These are phyloP conservation scores for Clitoria ternatea DNA, from an alignment of 306 rosid species.

Conservation along the genomic window DNA sequence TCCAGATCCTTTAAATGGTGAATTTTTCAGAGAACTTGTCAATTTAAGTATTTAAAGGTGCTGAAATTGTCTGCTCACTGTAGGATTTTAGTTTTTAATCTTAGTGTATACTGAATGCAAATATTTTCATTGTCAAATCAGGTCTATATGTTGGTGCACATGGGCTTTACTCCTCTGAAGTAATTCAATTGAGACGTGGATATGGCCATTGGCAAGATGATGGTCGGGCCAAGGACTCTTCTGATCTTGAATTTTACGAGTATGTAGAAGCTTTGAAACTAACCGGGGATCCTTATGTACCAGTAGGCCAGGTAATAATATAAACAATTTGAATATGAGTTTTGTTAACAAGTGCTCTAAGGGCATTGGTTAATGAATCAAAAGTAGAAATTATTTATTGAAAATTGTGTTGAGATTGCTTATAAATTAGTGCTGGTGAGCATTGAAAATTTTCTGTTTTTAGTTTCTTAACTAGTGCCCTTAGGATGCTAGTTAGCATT, in stretches of 20 bases:
- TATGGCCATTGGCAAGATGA: slow-evolving; percentile 9
- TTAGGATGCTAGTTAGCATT: too few species aligned
- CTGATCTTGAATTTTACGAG: not conserved
- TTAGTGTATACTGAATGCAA: not conserved
- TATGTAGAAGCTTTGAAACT: slow-evolving; percentile 11
- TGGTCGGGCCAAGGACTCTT: not conserved
- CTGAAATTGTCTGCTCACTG: not conserved
- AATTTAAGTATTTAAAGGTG: not conserved
- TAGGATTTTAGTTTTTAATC: not conserved
- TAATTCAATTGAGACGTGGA: not conserved
- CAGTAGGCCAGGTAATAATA: not conserved
- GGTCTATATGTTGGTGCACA: not conserved
- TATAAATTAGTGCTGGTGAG: too few species aligned
- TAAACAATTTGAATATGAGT: not conserved
- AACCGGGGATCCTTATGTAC: slow-evolving; percentile 1
- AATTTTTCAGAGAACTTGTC: not conserved
- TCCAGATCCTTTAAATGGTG: slow-evolving; percentile 2
- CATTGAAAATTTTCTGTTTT: too few species aligned
- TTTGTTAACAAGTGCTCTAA: too few species aligned
- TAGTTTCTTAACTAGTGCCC: too few species aligned
- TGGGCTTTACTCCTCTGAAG: not conserved
- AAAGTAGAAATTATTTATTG: too few species aligned
- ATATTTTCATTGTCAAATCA: not conserved
- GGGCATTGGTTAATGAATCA: too few species aligned
- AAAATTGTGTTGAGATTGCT: too few species aligned